Base-by-base conservation (phyloP, 352 stramenopile species). In the Ophiocytium majus region DNA sequence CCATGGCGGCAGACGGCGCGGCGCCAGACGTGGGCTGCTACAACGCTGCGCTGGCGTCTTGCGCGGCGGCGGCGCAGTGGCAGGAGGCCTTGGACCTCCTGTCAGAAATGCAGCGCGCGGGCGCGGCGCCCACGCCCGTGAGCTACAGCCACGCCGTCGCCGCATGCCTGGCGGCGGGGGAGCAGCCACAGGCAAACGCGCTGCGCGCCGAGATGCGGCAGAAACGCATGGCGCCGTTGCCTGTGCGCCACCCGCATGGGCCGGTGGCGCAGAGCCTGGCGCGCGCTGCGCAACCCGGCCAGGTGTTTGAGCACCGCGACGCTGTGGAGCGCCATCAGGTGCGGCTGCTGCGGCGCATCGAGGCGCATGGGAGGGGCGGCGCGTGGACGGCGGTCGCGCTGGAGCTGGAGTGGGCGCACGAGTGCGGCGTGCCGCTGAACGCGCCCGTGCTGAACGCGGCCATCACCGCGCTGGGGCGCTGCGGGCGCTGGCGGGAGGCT, bases 11-110 rank as follows among this genome's bases (percentile, higher is more conserved):
- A 17, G 35, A 14, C 32, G 79, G 80, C 49, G 19, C 86, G n/a
- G 64, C 36, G n/a, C 85, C 85, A n/a, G 81, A 86, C 71, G 80
- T 86, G 0, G 80, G 81, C 35, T 83, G 31, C 76, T 89, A 79
- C 49, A 34, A 43, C 0, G 14, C 43, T 14, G 81, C 5, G 34
- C 34, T 84, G 10, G 43, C 35, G n/a, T 32, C 81, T n/a, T 85
- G 81, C 63, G 76, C 33, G 19, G 17, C 36, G 17, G 19, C 63
- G 9, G n/a, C 35, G 9, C 66, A 83, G 17, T 85, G 82, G 33
- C 82, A 85, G 31, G 34, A 50, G 49, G 84, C 80, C 0, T 31
- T 83, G 66, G 66, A 79, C 31, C 66, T 87, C 28, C 31, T 88
- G 28, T 71, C 74, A 19, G 82, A 88, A 43, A 89, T 89, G 85